A percentile compares a stretch with the other conserved stretches of the same genome.
phyloP scores from a whole-genome alignment of 805 yeast species.

The Wickerhamomyces pijperi region DNA sequence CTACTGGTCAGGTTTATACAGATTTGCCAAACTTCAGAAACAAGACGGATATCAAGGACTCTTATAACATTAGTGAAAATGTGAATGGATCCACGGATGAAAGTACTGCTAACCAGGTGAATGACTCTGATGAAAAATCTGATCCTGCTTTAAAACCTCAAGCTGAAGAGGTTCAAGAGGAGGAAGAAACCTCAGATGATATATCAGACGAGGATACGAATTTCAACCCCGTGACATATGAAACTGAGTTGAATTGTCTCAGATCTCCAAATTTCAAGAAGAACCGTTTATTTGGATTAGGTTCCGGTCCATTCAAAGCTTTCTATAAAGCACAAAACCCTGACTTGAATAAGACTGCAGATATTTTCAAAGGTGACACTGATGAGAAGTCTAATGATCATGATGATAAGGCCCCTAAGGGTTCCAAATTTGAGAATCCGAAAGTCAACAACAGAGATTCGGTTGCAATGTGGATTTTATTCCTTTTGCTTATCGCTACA shows the following conservation, averaged over 20 bases:
- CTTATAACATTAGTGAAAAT: too few species aligned
- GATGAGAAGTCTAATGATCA: not conserved
- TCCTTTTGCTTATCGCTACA: conserved; percentile 8
- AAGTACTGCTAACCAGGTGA: not conserved
- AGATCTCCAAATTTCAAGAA: not conserved
- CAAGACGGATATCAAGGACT: too few species aligned
- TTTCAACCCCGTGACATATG: conserved; percentile 4
- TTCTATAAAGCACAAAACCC: conserved; percentile 12
- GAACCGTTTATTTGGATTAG: not conserved
- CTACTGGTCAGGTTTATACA: not conserved
- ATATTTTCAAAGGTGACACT: not conserved
- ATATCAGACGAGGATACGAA: not conserved
- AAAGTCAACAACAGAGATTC: conserved; percentile 1
- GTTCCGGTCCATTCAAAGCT: conserved; percentile 3
- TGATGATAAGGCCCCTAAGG: conserved; percentile 1
- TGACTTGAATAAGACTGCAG: conserved; percentile 3
- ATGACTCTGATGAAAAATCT: not conserved
- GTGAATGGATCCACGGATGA: too few species aligned
- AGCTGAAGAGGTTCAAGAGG: not conserved
- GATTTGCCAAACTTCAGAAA: conserved; percentile 1
- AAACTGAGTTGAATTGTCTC: conserved; percentile 8
- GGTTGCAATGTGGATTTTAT: conserved; percentile 12
- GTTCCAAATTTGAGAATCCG: too few species aligned
- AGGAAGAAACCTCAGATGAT: not conserved
- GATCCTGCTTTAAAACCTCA: not conserved